Conservation (phyloP, 1,139 yeast species). For the Scheffersomyces cryptocercus region DNA sequence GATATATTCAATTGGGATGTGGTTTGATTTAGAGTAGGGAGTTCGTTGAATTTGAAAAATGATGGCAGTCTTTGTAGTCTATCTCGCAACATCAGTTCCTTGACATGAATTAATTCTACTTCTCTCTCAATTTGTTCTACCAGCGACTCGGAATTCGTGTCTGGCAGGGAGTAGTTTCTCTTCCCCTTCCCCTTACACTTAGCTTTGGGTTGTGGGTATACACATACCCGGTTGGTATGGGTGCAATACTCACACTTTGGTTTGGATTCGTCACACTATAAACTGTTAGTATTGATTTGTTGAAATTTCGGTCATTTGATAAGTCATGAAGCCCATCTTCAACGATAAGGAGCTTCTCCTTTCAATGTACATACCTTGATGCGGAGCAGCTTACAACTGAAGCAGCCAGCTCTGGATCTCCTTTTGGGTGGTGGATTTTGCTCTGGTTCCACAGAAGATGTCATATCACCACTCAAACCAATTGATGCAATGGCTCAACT, state of each 20-base stretch:
- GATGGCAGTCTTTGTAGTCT: neutral
- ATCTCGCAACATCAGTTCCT: neutral
- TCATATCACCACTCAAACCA: too few species aligned
- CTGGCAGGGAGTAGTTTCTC: neutral
- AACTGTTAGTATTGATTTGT: conserved; percentile 6
- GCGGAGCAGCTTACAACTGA: conserved; percentile 30
- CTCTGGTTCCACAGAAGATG: too few species aligned
- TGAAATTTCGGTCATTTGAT: too few species aligned
- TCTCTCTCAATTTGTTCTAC: neutral
- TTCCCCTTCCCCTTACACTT: neutral
- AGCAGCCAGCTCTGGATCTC: conserved; percentile 32
- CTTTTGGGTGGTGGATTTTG: conserved; percentile 5
- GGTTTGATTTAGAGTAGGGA: neutral
- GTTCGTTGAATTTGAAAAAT: neutral
- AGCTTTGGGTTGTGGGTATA: conserved; percentile 19
- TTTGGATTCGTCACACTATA: conserved; percentile 33
- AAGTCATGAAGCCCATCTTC: too few species aligned
- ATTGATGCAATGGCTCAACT: too few species aligned
- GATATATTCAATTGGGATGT: conserved; percentile 23
- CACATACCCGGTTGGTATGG: conserved; percentile 32
- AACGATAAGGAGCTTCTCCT: neutral
- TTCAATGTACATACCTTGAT: conserved; percentile 25
- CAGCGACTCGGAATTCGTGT: neutral
- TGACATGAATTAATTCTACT: neutral
- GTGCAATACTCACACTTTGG: conserved; percentile 42